These are phyloP conservation scores for Zea luxurians DNA, from an alignment of 176 grass and related monocot species.

Conservation along the genomic window DNA sequence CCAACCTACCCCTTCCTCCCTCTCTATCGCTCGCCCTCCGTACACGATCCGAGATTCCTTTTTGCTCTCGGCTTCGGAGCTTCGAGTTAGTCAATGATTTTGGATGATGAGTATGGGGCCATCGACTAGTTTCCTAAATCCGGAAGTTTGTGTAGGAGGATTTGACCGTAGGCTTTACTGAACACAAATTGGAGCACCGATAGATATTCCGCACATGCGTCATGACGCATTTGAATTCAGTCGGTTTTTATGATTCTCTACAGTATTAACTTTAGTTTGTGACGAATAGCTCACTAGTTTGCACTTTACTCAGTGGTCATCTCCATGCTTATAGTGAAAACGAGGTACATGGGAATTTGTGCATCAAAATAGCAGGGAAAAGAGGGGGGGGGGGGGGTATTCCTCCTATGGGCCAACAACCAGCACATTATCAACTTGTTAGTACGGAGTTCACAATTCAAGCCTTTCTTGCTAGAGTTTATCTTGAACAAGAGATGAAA, in stretches of 20 bases:
- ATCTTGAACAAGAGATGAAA: neutral
- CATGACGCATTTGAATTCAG: neutral
- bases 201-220: neutral
- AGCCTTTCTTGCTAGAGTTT: neutral
- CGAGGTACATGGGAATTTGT: neutral
- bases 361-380: too few relatives aligned
- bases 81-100: neutral
- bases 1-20: neutral
- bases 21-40: neutral
- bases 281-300: neutral
- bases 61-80: neutral
- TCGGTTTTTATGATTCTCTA: neutral
- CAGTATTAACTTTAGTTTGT: neutral
- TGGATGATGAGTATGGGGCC: neutral
- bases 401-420: neutral
- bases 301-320: neutral
- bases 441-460: too few relatives aligned
- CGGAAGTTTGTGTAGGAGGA: neutral
- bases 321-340: neutral
- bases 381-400: too few relatives aligned
- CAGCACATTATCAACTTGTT: neutral
- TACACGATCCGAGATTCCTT: neutral
- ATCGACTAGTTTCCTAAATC: neutral
- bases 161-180: neutral
- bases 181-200: neutral